A percentile compares a stretch with the other conserved stretches of the same genome.
Evolutionary conservation across 2,329 filamentous ascomycete genomes (phyloP).

Genomic region (Zymoseptoria passerinii): DNA sequence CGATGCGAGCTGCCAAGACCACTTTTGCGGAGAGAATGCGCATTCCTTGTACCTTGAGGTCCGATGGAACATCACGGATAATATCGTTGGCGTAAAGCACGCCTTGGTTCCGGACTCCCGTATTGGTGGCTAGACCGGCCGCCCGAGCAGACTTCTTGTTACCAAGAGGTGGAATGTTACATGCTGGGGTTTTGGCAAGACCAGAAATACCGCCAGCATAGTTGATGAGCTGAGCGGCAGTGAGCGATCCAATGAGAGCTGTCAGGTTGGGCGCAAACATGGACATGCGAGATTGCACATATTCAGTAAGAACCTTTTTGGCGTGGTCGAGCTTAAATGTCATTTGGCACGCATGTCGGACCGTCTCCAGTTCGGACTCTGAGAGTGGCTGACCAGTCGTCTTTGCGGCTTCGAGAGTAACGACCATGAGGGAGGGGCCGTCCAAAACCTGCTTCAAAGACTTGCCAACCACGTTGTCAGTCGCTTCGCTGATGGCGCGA

Average conservation of each 20-base stretch:
- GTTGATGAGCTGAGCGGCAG: slow-evolving; percentile 93
- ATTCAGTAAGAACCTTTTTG: slow-evolving; percentile 79
- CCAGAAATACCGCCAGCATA: slow-evolving; percentile 81
- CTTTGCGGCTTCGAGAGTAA: slow-evolving; percentile 87
- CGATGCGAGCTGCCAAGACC: slow-evolving; percentile 83
- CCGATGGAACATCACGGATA: slow-evolving; percentile 72
- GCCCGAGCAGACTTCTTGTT: slow-evolving; percentile 76
- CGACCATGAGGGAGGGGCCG: slow-evolving; percentile 86
- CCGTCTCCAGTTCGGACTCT: slow-evolving; percentile 62
- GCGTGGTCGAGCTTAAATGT: slow-evolving; percentile 78
- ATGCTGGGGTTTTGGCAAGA: slow-evolving; percentile 84
- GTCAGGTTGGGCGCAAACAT: slow-evolving; percentile 93
- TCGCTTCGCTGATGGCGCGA: slow-evolving; percentile 65
- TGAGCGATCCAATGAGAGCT: slow-evolving; percentile 79
- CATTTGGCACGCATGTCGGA: slow-evolving; percentile 76
- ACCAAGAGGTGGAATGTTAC: slow-evolving; percentile 84
- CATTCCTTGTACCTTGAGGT: slow-evolving; percentile 88
- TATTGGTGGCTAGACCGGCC: slow-evolving; percentile 77
- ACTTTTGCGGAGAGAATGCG: slow-evolving; percentile 90
- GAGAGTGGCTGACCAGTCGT: slow-evolving; percentile 73
- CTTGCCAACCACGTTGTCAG: slow-evolving; percentile 67
- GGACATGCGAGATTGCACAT: slow-evolving; percentile 94
- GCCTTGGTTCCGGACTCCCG: slow-evolving; percentile 82
- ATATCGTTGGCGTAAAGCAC: slow-evolving; percentile 89
- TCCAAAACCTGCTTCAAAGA: slow-evolving; percentile 75